Conservation (phyloP, 305 asterid species). For the Solanum hybrid region DNA sequence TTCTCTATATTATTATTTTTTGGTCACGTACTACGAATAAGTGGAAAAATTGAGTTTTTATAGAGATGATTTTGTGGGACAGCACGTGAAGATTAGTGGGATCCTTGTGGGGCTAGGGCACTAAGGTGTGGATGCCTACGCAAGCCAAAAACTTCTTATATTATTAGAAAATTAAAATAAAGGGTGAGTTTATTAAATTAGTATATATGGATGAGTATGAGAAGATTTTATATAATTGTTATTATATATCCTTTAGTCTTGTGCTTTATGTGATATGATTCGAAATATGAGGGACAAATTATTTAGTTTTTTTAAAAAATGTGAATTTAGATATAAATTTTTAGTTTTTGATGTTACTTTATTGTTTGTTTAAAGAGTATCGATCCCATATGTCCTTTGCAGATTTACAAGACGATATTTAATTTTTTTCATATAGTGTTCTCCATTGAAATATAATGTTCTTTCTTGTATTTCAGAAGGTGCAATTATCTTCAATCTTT, state of each 20-base stretch:
- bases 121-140: constrained; percentile 12
- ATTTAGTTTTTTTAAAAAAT: too few species aligned
- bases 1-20: not conserved
- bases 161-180: not conserved
- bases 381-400: not conserved
- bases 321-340: not conserved
- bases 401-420: not conserved
- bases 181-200: not conserved
- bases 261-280: not conserved
- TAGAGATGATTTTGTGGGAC: constrained; percentile 16
- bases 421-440: not conserved
- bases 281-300: not conserved
- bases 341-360: not conserved
- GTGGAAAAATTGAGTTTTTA: constrained; percentile 23
- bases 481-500: too few species aligned
- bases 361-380: not conserved
- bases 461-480: not conserved
- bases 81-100: constrained; percentile 9
- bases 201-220: not conserved
- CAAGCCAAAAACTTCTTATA: not conserved
- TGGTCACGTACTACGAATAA: not conserved
- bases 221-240: not conserved
- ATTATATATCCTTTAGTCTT: not conserved
- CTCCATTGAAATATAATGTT: not conserved
- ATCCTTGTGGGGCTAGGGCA: not conserved